These are phyloP conservation scores for Trichoderma sp. DNA, from an alignment of 2,329 filamentous ascomycete species.

Conservation along the genomic window DNA sequence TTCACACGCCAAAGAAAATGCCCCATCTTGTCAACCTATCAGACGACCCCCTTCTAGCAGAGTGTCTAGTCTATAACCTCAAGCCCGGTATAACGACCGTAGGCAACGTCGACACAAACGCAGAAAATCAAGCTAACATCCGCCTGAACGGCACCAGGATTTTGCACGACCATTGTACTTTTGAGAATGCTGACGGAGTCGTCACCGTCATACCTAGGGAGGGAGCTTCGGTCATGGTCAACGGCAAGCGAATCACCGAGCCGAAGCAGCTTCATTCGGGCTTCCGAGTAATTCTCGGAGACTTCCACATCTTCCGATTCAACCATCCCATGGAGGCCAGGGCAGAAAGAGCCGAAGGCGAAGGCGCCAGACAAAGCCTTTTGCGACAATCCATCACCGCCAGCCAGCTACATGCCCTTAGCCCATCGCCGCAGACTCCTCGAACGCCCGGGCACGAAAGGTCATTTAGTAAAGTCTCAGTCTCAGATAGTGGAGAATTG, in stretches of 20 bases:
- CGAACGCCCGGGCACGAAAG: constrained; percentile 65
- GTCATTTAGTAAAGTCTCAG: constrained; percentile 75
- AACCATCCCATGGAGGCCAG: constrained; percentile 96
- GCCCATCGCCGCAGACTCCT: constrained; percentile 59
- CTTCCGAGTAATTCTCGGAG: constrained; percentile 90
- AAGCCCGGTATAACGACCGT: constrained; percentile 94
- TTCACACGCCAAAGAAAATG: constrained; percentile 98
- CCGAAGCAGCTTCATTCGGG: constrained; percentile 84
- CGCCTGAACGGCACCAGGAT: constrained; percentile 92
- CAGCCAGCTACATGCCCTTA: constrained; percentile 51
- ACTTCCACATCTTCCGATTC: constrained; percentile 98
- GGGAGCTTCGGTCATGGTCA: constrained; percentile 97
- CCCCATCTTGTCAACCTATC: constrained; percentile 97
- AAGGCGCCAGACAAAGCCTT: constrained; percentile 60
- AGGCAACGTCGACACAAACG: constrained; percentile 85
- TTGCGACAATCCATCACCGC: constrained; percentile 76
- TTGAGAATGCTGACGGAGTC: constrained; percentile 85
- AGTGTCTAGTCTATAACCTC: constrained; percentile 96
- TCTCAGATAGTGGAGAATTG: constrained; percentile 70
- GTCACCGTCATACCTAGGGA: constrained; percentile 89
- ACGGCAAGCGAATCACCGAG: constrained; percentile 84
- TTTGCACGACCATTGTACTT: constrained; percentile 84
- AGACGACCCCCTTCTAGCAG: constrained; percentile 87
- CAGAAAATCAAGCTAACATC: constrained; percentile 75
- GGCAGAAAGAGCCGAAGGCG: constrained; percentile 78